Conservation (phyloP, 169 alveolate genomes). For the Plasmodium adleri region DNA sequence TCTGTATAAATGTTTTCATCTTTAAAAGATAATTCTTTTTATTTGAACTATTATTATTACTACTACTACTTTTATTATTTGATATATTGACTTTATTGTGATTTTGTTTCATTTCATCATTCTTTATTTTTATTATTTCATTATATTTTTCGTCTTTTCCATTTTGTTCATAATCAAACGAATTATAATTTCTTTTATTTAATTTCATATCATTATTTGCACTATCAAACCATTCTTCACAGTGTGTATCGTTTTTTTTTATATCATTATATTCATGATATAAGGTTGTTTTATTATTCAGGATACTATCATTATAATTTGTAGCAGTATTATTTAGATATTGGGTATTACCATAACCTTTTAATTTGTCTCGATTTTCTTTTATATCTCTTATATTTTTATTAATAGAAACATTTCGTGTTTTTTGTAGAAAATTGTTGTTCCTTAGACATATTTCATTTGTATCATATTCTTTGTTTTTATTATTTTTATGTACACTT, state of each 20-base stretch:
- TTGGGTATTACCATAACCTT: slow-evolving; percentile 34
- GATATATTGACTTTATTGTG: not conserved
- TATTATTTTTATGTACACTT: not conserved
- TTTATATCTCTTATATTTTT: slow-evolving; percentile 1
- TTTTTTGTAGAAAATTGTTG: not conserved
- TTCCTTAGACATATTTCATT: not conserved
- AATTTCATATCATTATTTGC: not conserved
- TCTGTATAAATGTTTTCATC: slow-evolving; percentile 14
- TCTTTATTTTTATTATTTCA: not conserved
- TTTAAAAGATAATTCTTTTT: not conserved
- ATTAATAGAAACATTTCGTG: not conserved
- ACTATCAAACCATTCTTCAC: not conserved
- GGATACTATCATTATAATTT: slow-evolving; percentile 46
- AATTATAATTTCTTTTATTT: not conserved
- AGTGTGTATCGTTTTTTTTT: not conserved
- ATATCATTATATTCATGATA: slow-evolving; percentile 16
- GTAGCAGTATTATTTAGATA: slow-evolving; percentile 29
- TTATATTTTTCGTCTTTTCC: not conserved
- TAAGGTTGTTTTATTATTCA: slow-evolving; percentile 41
- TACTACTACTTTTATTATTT: not conserved
- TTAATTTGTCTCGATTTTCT: not conserved
- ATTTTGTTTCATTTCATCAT: not conserved
- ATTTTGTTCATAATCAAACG: not conserved
- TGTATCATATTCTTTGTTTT: slow-evolving; percentile 7
- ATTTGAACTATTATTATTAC: not conserved